Percentiles rank a stretch among this genome's conserved stretches.
Evolutionary conservation across 164 flowering plant genomes (phyloP).

Genomic region (Santalum album): DNA sequence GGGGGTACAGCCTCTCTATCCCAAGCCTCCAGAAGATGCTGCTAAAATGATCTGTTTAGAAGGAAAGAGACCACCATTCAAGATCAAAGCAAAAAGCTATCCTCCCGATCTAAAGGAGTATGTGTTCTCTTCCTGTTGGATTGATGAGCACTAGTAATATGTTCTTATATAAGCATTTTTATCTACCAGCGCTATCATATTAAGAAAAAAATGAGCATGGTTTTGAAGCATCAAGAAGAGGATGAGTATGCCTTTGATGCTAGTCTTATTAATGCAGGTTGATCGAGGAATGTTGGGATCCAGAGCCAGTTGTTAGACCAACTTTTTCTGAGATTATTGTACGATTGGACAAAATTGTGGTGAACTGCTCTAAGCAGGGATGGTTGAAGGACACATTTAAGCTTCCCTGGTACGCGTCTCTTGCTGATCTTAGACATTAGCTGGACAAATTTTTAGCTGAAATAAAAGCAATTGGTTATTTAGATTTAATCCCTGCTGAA

Average conservation of each 20-base stretch:
- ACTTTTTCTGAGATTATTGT: constrained; percentile 74
- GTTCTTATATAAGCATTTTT: too few species aligned
- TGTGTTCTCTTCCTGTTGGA: constrained; percentile 12
- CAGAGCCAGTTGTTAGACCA: constrained; percentile 57
- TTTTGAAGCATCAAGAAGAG: too few species aligned
- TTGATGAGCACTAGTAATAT: too few species aligned
- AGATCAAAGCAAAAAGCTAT: constrained; percentile 51
- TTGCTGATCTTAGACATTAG: too few species aligned
- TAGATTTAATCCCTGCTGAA: too few species aligned
- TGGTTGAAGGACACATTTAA: constrained; percentile 98
- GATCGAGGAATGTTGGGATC: constrained; percentile 89
- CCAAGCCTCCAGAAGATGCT: constrained; percentile 73
- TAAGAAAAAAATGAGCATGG: too few species aligned
- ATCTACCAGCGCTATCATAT: too few species aligned
- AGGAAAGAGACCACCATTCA: constrained; percentile 66
- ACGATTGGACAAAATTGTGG: constrained; percentile 69
- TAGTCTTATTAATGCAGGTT: constrained; percentile 67
- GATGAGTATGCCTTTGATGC: too few species aligned
- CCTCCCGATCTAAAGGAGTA: constrained; percentile 87
- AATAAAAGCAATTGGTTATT: too few species aligned
- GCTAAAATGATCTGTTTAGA: constrained; percentile 55
- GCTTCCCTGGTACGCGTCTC: constrained; percentile 72
- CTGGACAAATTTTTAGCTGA: too few species aligned
- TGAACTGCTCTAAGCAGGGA: constrained; percentile 68
- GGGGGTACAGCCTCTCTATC: constrained; percentile 74